Conservation (phyloP, 164 flowering plant species). For the Akebia trifoliata region DNA sequence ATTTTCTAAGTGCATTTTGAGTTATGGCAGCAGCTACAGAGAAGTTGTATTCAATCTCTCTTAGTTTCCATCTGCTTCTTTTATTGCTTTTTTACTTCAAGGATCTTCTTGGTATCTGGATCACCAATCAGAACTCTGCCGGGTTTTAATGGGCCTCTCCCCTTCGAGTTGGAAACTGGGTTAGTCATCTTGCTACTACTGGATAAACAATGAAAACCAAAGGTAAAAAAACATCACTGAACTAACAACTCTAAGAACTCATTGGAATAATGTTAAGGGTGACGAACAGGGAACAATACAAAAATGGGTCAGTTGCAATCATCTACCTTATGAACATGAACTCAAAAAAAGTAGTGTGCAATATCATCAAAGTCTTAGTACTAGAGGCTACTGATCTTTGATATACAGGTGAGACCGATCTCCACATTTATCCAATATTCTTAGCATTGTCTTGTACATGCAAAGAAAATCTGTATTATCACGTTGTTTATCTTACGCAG, state of each 20-base stretch:
- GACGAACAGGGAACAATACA: neutral
- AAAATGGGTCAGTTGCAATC: neutral
- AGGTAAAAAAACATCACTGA: conserved; percentile 13
- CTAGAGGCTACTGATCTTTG: conserved; percentile 2
- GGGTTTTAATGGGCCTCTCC: too few species aligned
- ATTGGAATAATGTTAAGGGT: neutral
- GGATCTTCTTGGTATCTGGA: too few species aligned
- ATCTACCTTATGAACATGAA: neutral
- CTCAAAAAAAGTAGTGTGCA: neutral
- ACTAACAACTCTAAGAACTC: neutral
- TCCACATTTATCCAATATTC: neutral
- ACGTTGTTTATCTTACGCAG: conserved; percentile 21
- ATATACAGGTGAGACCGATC: neutral
- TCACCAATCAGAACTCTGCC: too few species aligned
- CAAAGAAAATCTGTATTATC: too few species aligned
- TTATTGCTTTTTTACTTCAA: too few species aligned
- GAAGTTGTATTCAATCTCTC: too few species aligned
- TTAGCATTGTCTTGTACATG: too few species aligned
- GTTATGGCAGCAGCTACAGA: too few species aligned
- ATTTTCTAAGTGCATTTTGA: too few species aligned
- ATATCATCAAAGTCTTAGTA: neutral
- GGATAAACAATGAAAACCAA: conserved; percentile 19
- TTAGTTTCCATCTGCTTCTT: too few species aligned
- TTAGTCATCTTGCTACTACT: too few species aligned
- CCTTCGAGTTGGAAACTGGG: too few species aligned